phyloP scores from a whole-genome alignment of 768 basidiomycete genomes.

The Rhodotorula diobovata region DNA sequence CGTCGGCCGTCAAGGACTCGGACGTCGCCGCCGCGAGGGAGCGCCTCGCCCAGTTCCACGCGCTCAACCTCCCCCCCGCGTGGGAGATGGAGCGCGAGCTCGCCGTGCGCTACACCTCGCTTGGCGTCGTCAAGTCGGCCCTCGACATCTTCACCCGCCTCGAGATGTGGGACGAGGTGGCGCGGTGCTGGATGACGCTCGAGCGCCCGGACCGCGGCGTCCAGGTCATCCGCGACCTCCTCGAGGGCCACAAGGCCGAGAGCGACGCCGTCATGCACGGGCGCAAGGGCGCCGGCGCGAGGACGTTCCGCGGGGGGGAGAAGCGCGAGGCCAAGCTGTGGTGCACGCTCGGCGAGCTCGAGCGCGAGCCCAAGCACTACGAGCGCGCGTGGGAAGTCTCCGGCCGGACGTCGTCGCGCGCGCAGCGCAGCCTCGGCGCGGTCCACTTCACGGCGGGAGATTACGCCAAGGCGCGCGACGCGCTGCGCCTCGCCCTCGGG shows the following conservation, averaged over 20 bases:
- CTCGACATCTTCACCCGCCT: constrained; percentile 88
- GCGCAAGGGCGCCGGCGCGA: constrained; percentile 45
- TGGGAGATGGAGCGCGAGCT: constrained; percentile 95
- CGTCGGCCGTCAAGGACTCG: constrained; percentile 33
- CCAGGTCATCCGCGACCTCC: constrained; percentile 72
- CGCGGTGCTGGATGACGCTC: constrained; percentile 75
- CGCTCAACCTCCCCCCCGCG: constrained; percentile 73
- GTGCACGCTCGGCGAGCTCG: constrained; percentile 91
- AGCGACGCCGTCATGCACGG: constrained; percentile 63
- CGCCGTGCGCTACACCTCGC: constrained; percentile 69
- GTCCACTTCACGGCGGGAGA: constrained; percentile 67
- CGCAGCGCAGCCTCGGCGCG: constrained; percentile 86
- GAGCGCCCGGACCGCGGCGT: constrained; percentile 75
- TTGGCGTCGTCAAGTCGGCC: constrained; percentile 85
- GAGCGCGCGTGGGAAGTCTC: constrained; percentile 79
- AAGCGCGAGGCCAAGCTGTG: constrained; percentile 83
- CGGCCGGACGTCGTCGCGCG: constrained; percentile 71
- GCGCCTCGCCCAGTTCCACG: constrained; percentile 72
- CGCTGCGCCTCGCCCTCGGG: constrained; percentile 66
- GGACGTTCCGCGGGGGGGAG: constrained; percentile 53
- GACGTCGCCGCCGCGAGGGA: constrained; percentile 66
- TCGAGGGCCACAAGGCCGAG: constrained; percentile 80
- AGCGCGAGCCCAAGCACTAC: constrained; percentile 69
- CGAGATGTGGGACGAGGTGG: constrained; percentile 99
- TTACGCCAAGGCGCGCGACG: constrained; percentile 61